Percentiles rank a stretch among this genome's conserved stretches.
phyloP scores from a whole-genome alignment of 495 filamentous ascomycete genomes.

The Aspergillus diversus region DNA sequence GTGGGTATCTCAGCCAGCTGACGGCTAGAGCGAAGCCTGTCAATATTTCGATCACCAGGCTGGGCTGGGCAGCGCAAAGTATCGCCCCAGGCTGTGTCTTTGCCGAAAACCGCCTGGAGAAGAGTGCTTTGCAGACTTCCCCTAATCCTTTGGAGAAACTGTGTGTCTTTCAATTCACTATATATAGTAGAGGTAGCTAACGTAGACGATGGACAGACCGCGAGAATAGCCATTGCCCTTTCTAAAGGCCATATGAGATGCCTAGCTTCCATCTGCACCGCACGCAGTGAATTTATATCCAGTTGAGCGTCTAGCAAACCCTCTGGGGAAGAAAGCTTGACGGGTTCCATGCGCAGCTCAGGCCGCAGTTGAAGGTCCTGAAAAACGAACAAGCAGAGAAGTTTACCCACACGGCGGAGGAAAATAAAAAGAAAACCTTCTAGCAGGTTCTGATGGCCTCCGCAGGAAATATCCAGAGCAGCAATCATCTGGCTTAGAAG shows the following conservation, averaged over 20 bases:
- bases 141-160: constrained; percentile 32
- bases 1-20: constrained; percentile 22
- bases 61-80: constrained; percentile 29
- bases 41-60: constrained; percentile 26
- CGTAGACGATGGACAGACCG: constrained; percentile 6
- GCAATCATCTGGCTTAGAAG: constrained; percentile 36
- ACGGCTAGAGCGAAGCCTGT: background rate
- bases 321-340: constrained; percentile 32
- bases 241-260: constrained; percentile 45
- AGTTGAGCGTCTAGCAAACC: constrained; percentile 32
- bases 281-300: constrained; percentile 25
- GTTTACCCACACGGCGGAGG: constrained; percentile 39
- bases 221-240: constrained; percentile 33
- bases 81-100: constrained; percentile 27
- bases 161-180: background rate
- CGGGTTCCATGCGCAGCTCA: constrained; percentile 25
- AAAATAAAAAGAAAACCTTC: constrained; percentile 45
- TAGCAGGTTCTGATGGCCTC: constrained; percentile 35
- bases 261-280: constrained; percentile 36
- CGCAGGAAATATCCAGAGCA: constrained; percentile 29
- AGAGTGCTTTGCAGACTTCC: constrained; percentile 45
- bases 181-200: background rate
- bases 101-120: constrained; percentile 44
- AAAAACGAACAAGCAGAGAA: constrained; percentile 46
- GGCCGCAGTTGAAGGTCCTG: constrained; percentile 31